Base-by-base conservation (phyloP, 2,329 filamentous ascomycete species). In the Delphinella strobiligena region DNA sequence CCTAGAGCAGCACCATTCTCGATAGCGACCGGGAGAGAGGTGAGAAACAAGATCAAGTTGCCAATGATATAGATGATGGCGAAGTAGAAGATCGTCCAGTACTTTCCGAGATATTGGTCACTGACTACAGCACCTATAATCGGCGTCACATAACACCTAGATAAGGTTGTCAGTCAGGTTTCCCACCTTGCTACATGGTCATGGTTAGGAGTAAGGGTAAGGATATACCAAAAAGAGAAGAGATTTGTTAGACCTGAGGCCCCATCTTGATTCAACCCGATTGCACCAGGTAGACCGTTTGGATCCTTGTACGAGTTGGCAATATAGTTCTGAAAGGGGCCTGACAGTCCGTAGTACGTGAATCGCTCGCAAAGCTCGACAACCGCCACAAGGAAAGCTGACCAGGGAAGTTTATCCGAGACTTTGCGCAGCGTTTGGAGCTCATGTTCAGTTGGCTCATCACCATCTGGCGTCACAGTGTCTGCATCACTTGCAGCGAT, bases 51-150 rank as follows among this genome's bases (percentile, higher is more conserved):
- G 44, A 86, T 69, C 22, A 74, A 59, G 54, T 84, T 78, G 24
- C 80, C 82, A 36, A 77, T 52, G 52, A 80, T 75, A 17, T 79
- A 78, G 42, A 81, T 66, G 8, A 62, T 64, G 30, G 65, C 78
- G 49, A 81, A 80, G 52, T 73, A 72, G 56, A 78, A 68, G 49
- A 85, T 83, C 17, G 80, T 83, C 48, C 72, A 69, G 62, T 76
- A 85, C 44, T 79, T 78, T 24, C 80, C 80, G 53, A 74, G 69
- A 53, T 78, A 79, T 47, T 77, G 71, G 61, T 87, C 82, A 9
- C 82, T 79, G 5, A 70, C 60, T 30, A 71, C 54, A 8, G 71
- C 71, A 18, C 56, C 58, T 0, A 66, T 24, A 3, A 67, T 60
- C 0, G 66, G 66, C 3, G 63, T 68, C 2, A 67, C 47, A 44